Conservation (phyloP, 2,329 filamentous ascomycete species). For the Trichoderma lentiforme region DNA sequence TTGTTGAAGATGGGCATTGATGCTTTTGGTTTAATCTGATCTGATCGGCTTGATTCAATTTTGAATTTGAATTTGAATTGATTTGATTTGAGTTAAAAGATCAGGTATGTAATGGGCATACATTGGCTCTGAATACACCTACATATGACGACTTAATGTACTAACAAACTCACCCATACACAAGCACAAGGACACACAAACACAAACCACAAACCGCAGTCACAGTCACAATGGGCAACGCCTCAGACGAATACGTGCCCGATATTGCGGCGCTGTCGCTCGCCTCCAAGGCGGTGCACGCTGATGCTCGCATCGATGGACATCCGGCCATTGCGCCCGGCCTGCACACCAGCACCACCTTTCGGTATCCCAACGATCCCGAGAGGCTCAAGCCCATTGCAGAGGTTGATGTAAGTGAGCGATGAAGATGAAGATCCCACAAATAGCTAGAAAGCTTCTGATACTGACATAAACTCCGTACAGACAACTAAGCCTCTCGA, state of each 20-base stretch:
- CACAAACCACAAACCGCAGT: background rate
- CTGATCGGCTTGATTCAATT: fast-evolving
- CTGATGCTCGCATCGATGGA: constrained; percentile 72
- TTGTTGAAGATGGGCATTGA: background rate
- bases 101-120: background rate
- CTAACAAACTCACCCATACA: background rate
- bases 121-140: too few species aligned
- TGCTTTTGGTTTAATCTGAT: background rate
- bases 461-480: background rate
- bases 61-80: too few species aligned
- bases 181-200: background rate
- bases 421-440: too few species aligned
- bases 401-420: constrained; percentile 48
- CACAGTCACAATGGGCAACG: constrained; percentile 6
- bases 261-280: constrained; percentile 39
- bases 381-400: constrained; percentile 49
- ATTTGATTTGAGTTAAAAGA: background rate
- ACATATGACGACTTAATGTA: background rate
- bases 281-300: constrained; percentile 74
- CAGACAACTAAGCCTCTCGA: constrained; percentile 41
- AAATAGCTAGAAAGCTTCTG: too few species aligned
- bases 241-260: constrained; percentile 1
- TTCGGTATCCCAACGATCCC: constrained; percentile 73
- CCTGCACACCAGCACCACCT: constrained; percentile 88
- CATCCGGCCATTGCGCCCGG: constrained; percentile 81